A percentile compares a stretch with the other conserved stretches of the same genome.
phyloP scores from a whole-genome alignment of 2,329 filamentous ascomycete genomes.

The Madurella fahalii region DNA sequence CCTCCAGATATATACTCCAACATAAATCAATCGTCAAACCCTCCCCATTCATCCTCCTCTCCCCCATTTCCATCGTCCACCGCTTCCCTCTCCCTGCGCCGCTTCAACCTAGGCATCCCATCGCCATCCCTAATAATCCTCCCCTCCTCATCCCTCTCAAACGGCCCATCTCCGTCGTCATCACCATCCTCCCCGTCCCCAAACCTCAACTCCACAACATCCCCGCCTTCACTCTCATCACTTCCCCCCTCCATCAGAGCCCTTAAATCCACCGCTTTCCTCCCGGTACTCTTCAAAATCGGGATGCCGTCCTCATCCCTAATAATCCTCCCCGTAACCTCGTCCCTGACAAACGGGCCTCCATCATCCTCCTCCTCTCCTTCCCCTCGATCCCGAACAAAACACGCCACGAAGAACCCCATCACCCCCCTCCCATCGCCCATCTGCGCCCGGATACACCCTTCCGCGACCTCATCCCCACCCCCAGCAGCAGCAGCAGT shows the following conservation, averaged over 20 bases:
- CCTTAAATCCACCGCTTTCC: conserved; percentile 14
- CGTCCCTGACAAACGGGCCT: conserved; percentile 31
- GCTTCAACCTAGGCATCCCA: conserved; percentile 30
- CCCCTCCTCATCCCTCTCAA: conserved; percentile 30
- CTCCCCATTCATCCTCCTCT: conserved; percentile 16
- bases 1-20: not conserved
- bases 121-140: conserved; percentile 28
- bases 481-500: not conserved
- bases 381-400: conserved; percentile 55
- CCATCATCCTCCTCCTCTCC: conserved; percentile 15
- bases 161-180: conserved; percentile 29
- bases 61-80: not conserved
- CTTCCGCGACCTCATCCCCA: conserved; percentile 53
- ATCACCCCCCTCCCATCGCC: conserved; percentile 80
- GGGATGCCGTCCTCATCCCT: conserved; percentile 31
- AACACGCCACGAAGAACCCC: conserved; percentile 93
- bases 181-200: conserved; percentile 7
- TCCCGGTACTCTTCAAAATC: conserved; percentile 26
- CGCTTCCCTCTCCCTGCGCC: not conserved
- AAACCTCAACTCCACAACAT: conserved; percentile 8
- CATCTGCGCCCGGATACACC: conserved; percentile 77
- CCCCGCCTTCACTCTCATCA: not conserved
- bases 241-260: conserved; percentile 8
- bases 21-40: conserved; percentile 19
- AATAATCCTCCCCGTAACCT: conserved; percentile 28